Evolutionary conservation across 139 green algal species (phyloP).

Genomic region (Coccomyxa sp.): DNA sequence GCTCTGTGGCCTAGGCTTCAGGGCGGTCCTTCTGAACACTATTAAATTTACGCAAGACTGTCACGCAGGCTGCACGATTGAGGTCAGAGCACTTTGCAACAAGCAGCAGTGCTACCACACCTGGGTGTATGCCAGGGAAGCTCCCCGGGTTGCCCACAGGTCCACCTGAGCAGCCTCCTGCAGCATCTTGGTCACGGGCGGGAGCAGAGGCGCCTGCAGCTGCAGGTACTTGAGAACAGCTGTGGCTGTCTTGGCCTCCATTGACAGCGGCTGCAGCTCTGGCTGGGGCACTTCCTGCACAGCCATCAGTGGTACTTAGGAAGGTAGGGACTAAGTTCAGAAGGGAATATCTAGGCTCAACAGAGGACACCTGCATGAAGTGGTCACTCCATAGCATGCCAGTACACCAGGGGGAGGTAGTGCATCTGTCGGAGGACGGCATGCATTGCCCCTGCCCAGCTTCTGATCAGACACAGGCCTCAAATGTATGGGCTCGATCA

Average conservation of each 20-base stretch:
- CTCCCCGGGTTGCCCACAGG: constrained; percentile 65
- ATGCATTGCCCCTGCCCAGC: too few relatives aligned
- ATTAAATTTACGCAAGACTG: too few relatives aligned
- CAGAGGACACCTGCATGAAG: not conserved
- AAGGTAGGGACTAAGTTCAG: not conserved
- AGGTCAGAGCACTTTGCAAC: too few relatives aligned
- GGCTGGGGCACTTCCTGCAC: constrained; percentile 61
- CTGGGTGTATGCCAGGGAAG: constrained; percentile 63
- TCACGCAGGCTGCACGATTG: too few relatives aligned
- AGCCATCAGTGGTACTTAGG: not conserved
- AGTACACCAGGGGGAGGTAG: too few relatives aligned
- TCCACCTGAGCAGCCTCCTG: constrained; percentile 17
- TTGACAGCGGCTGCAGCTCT: constrained; percentile 59
- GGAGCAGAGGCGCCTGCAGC: constrained; percentile 21
- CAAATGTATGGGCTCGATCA: too few relatives aligned
- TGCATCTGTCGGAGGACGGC: too few relatives aligned
- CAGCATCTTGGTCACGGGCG: constrained; percentile 21
- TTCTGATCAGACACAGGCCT: too few relatives aligned
- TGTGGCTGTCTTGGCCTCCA: constrained; percentile 46
- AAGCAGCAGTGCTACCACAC: not conserved
- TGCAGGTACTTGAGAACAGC: constrained; percentile 66
- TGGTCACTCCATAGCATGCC: not conserved
- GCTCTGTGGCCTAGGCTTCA: too few relatives aligned
- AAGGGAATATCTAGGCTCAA: not conserved
- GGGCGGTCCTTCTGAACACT: too few relatives aligned